phyloP scores from a whole-genome alignment of 345 rosid genomes.

The Lumnitzera littorea region DNA sequence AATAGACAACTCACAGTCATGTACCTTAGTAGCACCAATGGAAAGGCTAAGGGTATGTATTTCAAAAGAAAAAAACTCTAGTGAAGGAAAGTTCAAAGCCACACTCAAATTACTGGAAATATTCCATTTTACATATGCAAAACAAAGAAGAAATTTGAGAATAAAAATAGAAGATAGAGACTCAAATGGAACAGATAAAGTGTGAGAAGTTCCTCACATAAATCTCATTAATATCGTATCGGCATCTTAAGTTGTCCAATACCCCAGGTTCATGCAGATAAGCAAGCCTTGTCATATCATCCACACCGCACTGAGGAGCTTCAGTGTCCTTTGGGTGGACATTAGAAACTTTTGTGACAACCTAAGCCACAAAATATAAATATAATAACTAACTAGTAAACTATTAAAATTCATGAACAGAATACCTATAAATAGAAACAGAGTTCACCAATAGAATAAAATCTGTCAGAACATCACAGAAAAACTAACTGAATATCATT shows the following conservation, averaged over 20 bases:
- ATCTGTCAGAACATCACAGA: too few species aligned
- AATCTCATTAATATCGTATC: conserved; percentile 79
- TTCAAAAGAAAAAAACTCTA: neutral
- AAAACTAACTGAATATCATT: neutral
- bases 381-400: neutral
- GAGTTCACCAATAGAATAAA: too few species aligned
- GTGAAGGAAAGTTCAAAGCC: neutral
- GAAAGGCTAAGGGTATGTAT: neutral
- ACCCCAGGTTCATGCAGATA: conserved; percentile 98
- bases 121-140: too few species aligned
- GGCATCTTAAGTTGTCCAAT: conserved; percentile 59
- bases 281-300: conserved; percentile 95
- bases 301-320: conserved; percentile 81
- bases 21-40: too few species aligned
- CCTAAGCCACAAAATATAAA: conserved; percentile 25
- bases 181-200: conserved; percentile 2
- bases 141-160: too few species aligned
- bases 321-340: conserved; percentile 81
- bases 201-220: conserved; percentile 55
- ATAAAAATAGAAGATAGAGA: neutral
- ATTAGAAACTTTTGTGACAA: conserved; percentile 48
- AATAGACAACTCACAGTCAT: too few species aligned
- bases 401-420: neutral
- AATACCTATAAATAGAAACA: neutral
- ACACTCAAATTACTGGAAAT: neutral